Conservation (phyloP, 2,329 filamentous ascomycete species). For the Lachnellula willkommii region DNA sequence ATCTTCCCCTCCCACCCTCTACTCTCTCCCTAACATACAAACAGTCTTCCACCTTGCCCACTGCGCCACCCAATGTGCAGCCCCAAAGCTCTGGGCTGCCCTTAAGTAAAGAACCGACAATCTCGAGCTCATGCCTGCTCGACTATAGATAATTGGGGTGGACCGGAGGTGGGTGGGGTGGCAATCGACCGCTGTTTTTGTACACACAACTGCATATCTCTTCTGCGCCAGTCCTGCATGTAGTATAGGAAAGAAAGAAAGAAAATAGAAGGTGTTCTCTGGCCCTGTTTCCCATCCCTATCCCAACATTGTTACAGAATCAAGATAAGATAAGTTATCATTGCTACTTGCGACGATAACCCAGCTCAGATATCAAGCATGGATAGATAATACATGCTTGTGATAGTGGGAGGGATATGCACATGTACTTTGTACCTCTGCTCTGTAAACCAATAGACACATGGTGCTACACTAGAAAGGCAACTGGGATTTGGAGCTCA, state of each 20-base stretch:
- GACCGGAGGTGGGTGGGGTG: conserved; percentile 4
- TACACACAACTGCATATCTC: conserved; percentile 21
- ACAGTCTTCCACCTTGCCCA: conserved; percentile 98
- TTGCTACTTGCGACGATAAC: too few relatives aligned
- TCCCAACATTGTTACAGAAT: too few relatives aligned
- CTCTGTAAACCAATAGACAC: too few relatives aligned
- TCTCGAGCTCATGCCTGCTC: conserved; percentile 5
- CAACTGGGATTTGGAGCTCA: not conserved
- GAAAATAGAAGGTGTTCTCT: not conserved
- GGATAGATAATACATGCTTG: too few relatives aligned
- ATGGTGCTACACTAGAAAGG: too few relatives aligned
- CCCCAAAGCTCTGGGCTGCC: conserved; percentile 88
- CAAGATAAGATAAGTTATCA: too few relatives aligned
- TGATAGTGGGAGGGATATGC: too few relatives aligned
- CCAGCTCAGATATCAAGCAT: not conserved
- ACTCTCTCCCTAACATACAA: conserved; percentile 9
- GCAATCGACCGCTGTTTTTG: conserved; percentile 23
- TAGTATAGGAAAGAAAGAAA: conserved; percentile 28
- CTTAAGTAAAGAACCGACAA: conserved; percentile 66
- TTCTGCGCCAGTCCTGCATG: conserved; percentile 26
- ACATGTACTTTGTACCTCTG: too few relatives aligned
- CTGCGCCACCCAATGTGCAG: conserved; percentile 88
- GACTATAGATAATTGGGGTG: conserved; percentile 17
- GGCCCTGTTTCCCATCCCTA: not conserved
- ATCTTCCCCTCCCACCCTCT: not conserved